Percentiles rank a stretch among this genome's conserved stretches.
Conservation (phyloP, 2,329 filamentous ascomycete species). For the Pseudogymnoascus sp. region DNA sequence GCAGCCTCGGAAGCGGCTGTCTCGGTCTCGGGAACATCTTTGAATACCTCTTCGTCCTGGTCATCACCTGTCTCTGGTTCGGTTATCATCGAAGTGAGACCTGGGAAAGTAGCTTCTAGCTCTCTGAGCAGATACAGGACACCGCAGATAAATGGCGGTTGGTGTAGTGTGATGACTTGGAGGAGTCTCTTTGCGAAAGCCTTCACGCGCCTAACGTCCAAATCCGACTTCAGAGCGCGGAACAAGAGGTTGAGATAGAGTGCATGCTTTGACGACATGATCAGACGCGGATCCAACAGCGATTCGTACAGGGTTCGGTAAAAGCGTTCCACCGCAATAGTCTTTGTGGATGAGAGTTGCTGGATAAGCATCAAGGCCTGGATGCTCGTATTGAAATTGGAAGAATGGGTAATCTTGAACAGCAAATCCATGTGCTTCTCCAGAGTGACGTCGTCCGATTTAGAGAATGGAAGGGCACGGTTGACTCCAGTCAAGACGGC, state of each 20-base stretch:
- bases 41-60: conserved; percentile 49
- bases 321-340: conserved; percentile 79
- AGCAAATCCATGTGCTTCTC: conserved; percentile 88
- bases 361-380: conserved; percentile 93
- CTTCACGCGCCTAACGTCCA: conserved; percentile 87
- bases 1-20: conserved; percentile 26
- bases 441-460: conserved; percentile 68
- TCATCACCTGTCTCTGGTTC: conserved; percentile 73
- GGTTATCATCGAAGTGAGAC: conserved; percentile 68
- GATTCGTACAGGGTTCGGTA: conserved; percentile 96
- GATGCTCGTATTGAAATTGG: conserved; percentile 97
- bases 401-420: conserved; percentile 92
- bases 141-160: conserved; percentile 86
- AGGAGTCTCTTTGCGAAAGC: conserved; percentile 92
- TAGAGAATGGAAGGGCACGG: conserved; percentile 87
- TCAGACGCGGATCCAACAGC: conserved; percentile 77
- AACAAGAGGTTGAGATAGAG: conserved; percentile 91
- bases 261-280: conserved; percentile 87
- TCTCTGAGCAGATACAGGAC: conserved; percentile 85
- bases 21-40: conserved; percentile 54
- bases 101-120: conserved; percentile 70
- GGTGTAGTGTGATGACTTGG: conserved; percentile 79
- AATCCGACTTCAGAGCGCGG: conserved; percentile 77
- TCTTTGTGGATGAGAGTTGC: conserved; percentile 74
- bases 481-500: conserved; percentile 91